Conservation (phyloP, 768 basidiomycete genomes). For the Leucocoprinus birnbaumii region DNA sequence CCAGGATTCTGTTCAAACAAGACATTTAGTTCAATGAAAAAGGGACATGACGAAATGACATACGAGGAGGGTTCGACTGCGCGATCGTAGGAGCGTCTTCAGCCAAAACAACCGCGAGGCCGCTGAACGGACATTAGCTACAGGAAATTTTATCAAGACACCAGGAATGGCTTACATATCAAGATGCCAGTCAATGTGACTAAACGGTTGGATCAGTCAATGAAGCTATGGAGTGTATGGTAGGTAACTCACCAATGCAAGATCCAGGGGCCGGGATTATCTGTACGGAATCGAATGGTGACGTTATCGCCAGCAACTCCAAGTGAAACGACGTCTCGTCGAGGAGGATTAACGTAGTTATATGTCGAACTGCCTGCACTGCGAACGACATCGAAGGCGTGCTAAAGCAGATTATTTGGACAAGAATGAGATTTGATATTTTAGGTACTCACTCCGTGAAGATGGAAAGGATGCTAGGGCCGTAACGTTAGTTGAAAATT, state of each 20-base stretch:
- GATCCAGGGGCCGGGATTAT: constrained; percentile 37
- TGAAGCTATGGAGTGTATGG: background rate
- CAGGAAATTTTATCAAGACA: background rate
- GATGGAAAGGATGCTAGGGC: constrained; percentile 13
- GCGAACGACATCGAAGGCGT: constrained; percentile 10
- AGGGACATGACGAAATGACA: no score
- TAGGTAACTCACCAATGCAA: constrained; percentile 16
- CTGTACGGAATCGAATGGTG: constrained; percentile 49
- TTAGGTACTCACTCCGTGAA: constrained; percentile 21
- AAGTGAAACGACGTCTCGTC: constrained; percentile 16
- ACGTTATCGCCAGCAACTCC: constrained; percentile 15
- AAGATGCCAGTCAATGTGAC: constrained; percentile 18
- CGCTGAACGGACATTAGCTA: background rate
- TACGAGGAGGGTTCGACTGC: no score
- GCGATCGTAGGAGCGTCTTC: constrained; percentile 1
- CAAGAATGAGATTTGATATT: background rate
- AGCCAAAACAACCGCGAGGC: constrained; percentile 15
- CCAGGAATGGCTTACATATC: constrained; percentile 6
- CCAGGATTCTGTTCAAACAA: no score
- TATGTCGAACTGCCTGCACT: constrained; percentile 3
- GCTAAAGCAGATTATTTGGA: constrained; percentile 17
- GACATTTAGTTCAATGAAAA: no score
- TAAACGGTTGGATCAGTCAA: background rate
- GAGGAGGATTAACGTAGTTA: constrained; percentile 9
- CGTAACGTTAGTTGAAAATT: background rate